phyloP scores from a whole-genome alignment of 768 basidiomycete species.

The Serendipita indica region DNA sequence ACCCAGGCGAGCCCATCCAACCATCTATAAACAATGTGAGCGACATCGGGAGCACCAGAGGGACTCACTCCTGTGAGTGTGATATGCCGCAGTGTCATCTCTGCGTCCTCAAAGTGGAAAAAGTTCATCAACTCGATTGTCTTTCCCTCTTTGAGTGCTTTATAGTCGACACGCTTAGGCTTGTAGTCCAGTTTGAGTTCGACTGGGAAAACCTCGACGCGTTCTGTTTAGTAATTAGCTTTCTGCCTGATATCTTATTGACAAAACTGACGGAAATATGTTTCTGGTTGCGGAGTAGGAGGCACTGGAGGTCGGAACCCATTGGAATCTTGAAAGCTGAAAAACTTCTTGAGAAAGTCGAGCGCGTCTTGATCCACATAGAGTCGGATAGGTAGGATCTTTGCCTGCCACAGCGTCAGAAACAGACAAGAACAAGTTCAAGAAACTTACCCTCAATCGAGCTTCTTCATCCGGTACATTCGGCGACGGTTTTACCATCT shows the following conservation, averaged over 20 bases:
- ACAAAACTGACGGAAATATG: slow-evolving; percentile 53
- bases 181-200: slow-evolving; percentile 97
- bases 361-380: slow-evolving; percentile 98
- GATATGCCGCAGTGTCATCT: slow-evolving; percentile 92
- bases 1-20: slow-evolving; percentile 82
- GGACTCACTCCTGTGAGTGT: slow-evolving; percentile 72
- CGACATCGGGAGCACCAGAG: background rate
- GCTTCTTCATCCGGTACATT: slow-evolving; percentile 58
- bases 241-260: background rate
- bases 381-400: slow-evolving; percentile 75
- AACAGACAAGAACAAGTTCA: background rate
- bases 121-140: slow-evolving; percentile 99
- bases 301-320: slow-evolving; percentile 25
- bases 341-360: slow-evolving; percentile 94
- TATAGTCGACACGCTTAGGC: slow-evolving; percentile 89
- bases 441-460: slow-evolving; percentile 51
- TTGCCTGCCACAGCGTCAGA: slow-evolving; percentile 39
- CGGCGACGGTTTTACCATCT: slow-evolving; percentile 55
- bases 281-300: slow-evolving; percentile 31
- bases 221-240: slow-evolving; percentile 35
- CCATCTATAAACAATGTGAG: slow-evolving; percentile 41
- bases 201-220: slow-evolving; percentile 88
- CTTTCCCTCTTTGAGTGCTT: slow-evolving; percentile 74
- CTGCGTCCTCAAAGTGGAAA: slow-evolving; percentile 98
- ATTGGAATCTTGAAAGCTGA: slow-evolving; percentile 60